Percentiles rank a stretch among this genome's conserved stretches.
phyloP scores from a whole-genome alignment of 2,329 filamentous ascomycete genomes.

The Bertia moriformis region DNA sequence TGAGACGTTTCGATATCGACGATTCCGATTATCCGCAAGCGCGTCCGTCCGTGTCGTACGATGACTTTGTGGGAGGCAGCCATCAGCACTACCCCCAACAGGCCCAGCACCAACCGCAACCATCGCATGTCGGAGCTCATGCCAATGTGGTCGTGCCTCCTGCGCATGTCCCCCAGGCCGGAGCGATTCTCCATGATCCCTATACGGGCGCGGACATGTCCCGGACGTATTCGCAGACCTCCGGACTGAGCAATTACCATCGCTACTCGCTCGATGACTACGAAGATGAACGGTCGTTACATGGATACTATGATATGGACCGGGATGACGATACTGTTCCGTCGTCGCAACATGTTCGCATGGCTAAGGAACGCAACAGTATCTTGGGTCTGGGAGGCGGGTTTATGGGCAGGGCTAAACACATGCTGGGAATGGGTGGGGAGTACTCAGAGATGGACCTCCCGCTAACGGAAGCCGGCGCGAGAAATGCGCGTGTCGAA shows the following conservation, averaged over 20 bases:
- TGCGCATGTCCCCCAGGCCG: conserved; percentile 5
- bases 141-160: conserved; percentile 6
- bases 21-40: conserved; percentile 32
- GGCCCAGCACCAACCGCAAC: conserved; percentile 27
- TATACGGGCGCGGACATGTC: neutral
- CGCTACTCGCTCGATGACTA: conserved; percentile 50
- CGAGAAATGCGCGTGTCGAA: conserved; percentile 25
- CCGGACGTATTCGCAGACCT: conserved; percentile 15
- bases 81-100: too few relatives aligned
- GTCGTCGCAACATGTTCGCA: conserved; percentile 26
- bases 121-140: conserved; percentile 15
- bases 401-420: conserved; percentile 74
- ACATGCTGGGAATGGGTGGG: conserved; percentile 73
- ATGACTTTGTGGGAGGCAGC: conserved; percentile 69
- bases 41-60: conserved; percentile 81
- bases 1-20: conserved; percentile 61
- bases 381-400: conserved; percentile 77
- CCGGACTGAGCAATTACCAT: conserved; percentile 74
- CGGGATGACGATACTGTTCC: neutral
- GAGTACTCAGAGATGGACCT: conserved; percentile 97
- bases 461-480: conserved; percentile 65
- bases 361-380: conserved; percentile 70
- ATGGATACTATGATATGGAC: conserved; percentile 1
- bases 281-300: neutral
- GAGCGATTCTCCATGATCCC: neutral